These are phyloP conservation scores for Leptographium galeiforme DNA, from an alignment of 2,329 filamentous ascomycete genomes.

Conservation along the genomic window DNA sequence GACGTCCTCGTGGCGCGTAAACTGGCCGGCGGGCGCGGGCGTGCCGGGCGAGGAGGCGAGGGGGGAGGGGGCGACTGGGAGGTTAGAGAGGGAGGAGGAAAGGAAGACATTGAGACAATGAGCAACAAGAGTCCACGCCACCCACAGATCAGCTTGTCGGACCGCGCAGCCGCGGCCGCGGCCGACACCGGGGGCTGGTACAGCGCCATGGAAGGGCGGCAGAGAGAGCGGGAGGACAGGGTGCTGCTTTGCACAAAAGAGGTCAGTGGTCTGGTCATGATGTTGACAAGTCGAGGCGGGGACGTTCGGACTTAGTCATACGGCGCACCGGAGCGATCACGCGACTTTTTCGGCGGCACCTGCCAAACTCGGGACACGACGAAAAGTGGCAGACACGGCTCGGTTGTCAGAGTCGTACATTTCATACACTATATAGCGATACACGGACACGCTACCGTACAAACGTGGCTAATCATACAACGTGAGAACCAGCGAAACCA, in stretches of 20 bases:
- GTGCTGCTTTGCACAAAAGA: background rate
- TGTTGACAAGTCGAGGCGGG: background rate
- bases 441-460: too few relatives aligned
- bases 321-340: background rate
- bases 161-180: too few relatives aligned
- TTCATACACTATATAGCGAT: too few relatives aligned
- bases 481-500: too few relatives aligned
- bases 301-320: background rate
- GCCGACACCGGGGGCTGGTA: background rate
- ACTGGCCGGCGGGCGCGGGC: conserved; percentile 57
- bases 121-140: too few relatives aligned
- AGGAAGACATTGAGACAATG: too few relatives aligned
- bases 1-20: conserved; percentile 36
- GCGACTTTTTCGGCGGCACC: background rate
- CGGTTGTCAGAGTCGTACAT: too few relatives aligned
- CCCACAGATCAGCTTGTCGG: background rate
- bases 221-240: background rate
- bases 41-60: background rate
- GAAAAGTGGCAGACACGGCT: too few relatives aligned
- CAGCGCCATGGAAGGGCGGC: conserved; percentile 7
- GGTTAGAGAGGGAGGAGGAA: too few relatives aligned
- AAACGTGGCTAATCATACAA: too few relatives aligned
- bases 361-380: too few relatives aligned
- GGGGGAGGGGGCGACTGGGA: conserved; percentile 12
- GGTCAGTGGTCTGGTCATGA: background rate